These are phyloP conservation scores for Celoporthe dispersa DNA, from an alignment of 2,329 filamentous ascomycete species.

Conservation along the genomic window DNA sequence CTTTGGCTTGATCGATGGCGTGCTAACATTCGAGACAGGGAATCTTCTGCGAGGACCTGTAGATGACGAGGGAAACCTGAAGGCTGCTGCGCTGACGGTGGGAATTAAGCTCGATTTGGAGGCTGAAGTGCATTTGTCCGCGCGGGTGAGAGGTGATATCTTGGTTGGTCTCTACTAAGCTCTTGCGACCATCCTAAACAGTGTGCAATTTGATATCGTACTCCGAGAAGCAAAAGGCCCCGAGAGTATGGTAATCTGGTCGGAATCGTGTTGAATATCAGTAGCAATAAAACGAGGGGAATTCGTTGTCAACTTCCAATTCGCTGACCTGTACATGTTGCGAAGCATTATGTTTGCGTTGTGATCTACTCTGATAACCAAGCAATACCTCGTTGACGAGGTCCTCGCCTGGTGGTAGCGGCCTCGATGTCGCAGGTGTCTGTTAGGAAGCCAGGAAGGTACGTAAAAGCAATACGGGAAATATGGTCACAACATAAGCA, in stretches of 20 bases:
- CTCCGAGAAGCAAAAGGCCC: background rate
- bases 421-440: too few relatives aligned
- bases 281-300: background rate
- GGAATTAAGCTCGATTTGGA: constrained; percentile 69
- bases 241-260: background rate
- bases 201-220: background rate
- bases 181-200: background rate
- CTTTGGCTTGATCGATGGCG: background rate
- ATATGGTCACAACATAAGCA: too few relatives aligned
- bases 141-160: constrained; percentile 64
- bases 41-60: constrained; percentile 60
- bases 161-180: constrained; percentile 58
- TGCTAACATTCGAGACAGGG: constrained; percentile 39
- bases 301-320: background rate
- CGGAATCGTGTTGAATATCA: background rate
- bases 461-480: too few relatives aligned
- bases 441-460: too few relatives aligned
- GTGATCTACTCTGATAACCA: too few relatives aligned
- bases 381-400: too few relatives aligned
- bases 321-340: background rate
- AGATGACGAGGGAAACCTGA: constrained; percentile 61
- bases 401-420: too few relatives aligned
- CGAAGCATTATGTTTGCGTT: too few relatives aligned
- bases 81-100: constrained; percentile 60
- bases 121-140: constrained; percentile 65